phyloP scores from a whole-genome alignment of 2,329 filamentous ascomycete genomes.

The Trichoderma harzianum region DNA sequence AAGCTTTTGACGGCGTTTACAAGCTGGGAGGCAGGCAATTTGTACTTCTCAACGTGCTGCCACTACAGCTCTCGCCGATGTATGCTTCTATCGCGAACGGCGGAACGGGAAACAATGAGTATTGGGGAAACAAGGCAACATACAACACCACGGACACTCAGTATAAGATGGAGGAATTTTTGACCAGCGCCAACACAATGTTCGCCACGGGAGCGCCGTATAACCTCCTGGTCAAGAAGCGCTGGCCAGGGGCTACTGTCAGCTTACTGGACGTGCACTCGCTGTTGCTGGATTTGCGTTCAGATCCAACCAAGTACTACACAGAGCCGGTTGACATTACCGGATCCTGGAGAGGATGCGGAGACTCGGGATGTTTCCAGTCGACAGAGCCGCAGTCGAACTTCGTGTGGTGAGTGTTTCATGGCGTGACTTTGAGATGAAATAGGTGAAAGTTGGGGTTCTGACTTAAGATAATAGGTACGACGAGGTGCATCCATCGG shows the following conservation, averaged over 20 bases:
- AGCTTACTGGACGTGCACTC: constrained; percentile 65
- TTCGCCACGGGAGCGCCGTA: constrained; percentile 50
- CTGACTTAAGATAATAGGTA: constrained; percentile 33
- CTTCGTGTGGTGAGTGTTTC: constrained; percentile 59
- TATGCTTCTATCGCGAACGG: constrained; percentile 45
- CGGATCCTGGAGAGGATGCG: constrained; percentile 9
- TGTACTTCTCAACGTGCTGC: constrained; percentile 66
- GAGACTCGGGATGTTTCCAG: constrained; percentile 8
- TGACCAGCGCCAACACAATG: constrained; percentile 46
- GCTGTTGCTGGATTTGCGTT: constrained; percentile 62
- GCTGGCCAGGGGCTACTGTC: constrained; percentile 58
- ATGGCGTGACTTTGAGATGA: background rate
- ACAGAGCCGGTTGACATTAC: constrained; percentile 55
- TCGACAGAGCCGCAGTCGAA: constrained; percentile 40
- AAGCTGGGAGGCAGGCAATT: constrained; percentile 65
- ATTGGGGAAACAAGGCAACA: constrained; percentile 44
- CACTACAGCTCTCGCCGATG: constrained; percentile 63
- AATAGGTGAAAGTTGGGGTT: background rate
- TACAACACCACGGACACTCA: constrained; percentile 48
- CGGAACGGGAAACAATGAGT: constrained; percentile 29
- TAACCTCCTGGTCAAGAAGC: constrained; percentile 39
- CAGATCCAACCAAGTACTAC: constrained; percentile 58
- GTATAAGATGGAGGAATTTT: constrained; percentile 46
- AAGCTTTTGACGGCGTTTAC: constrained; percentile 61
- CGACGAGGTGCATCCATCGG: constrained; percentile 69